Base-by-base conservation (phyloP, 2,329 filamentous ascomycete genomes). In the Daldinia eschscholtzii region DNA sequence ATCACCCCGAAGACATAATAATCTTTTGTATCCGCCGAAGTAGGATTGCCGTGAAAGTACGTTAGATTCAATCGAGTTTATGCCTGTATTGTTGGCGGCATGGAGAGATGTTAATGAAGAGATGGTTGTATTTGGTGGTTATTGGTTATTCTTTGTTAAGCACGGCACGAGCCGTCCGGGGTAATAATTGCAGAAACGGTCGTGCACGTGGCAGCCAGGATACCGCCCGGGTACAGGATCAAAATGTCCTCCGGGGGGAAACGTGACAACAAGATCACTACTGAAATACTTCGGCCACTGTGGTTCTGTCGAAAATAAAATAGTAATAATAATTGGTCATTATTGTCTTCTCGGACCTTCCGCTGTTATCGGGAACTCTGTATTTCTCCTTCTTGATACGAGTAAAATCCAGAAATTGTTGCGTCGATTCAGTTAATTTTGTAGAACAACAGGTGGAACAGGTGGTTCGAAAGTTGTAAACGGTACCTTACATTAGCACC, bases 401-500 rank as follows among this genome's bases (percentile, higher is more conserved):
- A 18, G 46, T 33, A 15, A 18, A 2, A 30, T 26, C 33, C 6
- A 37, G 52, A 55, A 50, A 23, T 35, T 20, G 12, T 55, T 13
- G 4, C 33, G 50, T 5, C 20, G 12, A 15, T 18, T 23, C 20
- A 37, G 33, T 37, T 35, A 4, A 55, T 37, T 55, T 4, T 37
- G 33, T 26, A 55, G 30, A 55, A 55, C n/a, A 37, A 30, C 33
- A 48, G 20, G 33, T 26, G 37, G 30, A 55, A 55, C 33, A 37
- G 52, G 39, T 55, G 48, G 48, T 64, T 57, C 48, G 55, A 59
- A 30, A 61, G 55, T 60, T 44, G 55, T 44, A 10, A 9, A 33
- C 30, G 52, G 65, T 65, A 67, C 64, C 67, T 65, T 62, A 58
- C 65, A 67, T 65, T 65, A 59, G 64, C 48, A 61, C n/a, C n/a